Base-by-base conservation (phyloP, 257 asterid species). In the Solanum commersonii region DNA sequence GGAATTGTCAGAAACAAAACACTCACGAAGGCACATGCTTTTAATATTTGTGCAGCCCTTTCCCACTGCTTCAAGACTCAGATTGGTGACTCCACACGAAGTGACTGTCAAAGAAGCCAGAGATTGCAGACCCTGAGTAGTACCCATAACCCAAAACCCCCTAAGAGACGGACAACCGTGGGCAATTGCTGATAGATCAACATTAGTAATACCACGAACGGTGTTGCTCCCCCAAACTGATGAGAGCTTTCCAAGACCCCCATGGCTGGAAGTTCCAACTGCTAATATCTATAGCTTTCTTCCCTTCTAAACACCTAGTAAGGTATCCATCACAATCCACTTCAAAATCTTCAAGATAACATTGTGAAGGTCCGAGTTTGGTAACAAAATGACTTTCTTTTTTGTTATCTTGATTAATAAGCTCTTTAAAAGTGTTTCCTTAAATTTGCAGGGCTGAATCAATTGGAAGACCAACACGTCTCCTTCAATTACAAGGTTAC, bases 131-230 rank as follows among this genome's bases (percentile, higher is more conserved):
- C 99, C 99, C 87, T 56, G 89, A 34, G 96, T 92, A 27, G 88
- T 93, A 20, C 94, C 98, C 99, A 97, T 97, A 77, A 92, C 98
- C 99, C 99, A 97, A 90, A 97, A 94, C 11, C 99, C 98, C 91
- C 88, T 94, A 8, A 96, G 96, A 22, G 98, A 93, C 84, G 95
- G 98, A 92, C 98, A 97, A 78, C 98, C 94, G n/a, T 90, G 98
- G 44, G 98, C 97, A 46, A 96, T 92, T 52, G 94, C 98, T 6
- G 95, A 93, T 87, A 97, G 90, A 77, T 98, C 99, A 22, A 35
- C 23, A 72, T 94, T 86, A 9, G 97, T 91, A 86, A 95, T 94
- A 5, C 96, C 98, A 73, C 95, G 90, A 16, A 77, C 15, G 10
- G 95, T 46, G 90, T 91, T 93, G 88, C 94, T 91, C 85, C 98